A percentile compares a stretch with the other conserved stretches of the same genome.
Conservation (phyloP, 768 basidiomycete genomes). For the Macrolepiota fuliginosa region DNA sequence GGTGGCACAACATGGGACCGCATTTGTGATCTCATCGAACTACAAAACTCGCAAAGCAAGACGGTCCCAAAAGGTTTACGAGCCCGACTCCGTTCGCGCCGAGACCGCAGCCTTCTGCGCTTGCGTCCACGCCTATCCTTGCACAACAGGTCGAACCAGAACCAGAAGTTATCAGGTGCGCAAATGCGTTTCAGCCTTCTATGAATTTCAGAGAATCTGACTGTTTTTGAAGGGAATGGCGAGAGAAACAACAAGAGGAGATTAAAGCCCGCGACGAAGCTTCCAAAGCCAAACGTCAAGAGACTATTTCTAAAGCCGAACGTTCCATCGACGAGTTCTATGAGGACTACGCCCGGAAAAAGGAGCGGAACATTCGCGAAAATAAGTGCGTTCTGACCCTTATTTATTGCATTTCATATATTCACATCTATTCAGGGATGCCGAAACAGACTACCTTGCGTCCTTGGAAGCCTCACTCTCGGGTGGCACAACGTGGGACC, state of each 20-base stretch:
- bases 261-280: slow-evolving; percentile 82
- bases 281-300: slow-evolving; percentile 73
- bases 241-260: slow-evolving; percentile 80
- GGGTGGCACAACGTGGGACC: slow-evolving; percentile 92
- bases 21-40: slow-evolving; percentile 79
- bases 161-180: slow-evolving; percentile 86
- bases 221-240: slow-evolving; percentile 65
- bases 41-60: slow-evolving; percentile 97
- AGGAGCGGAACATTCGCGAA: slow-evolving; percentile 86
- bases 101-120: slow-evolving; percentile 68
- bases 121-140: slow-evolving; percentile 72
- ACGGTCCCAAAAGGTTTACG: slow-evolving; percentile 59
- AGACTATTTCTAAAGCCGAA: slow-evolving; percentile 82
- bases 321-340: slow-evolving; percentile 89
- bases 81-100: slow-evolving; percentile 63
- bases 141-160: slow-evolving; percentile 75
- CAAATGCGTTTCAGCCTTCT: no score
- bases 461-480: slow-evolving; percentile 74
- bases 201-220: slow-evolving; percentile 3
- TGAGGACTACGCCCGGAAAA: slow-evolving; percentile 82
- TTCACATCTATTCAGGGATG: slow-evolving; percentile 53
- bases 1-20: slow-evolving; percentile 96
- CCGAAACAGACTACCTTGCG: slow-evolving; percentile 78
- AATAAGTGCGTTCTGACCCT: slow-evolving; percentile 69
- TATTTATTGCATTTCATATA: background rate